Evolutionary conservation across 345 rosid genomes (phyloP).

Genomic region (Gossypium herbaceum): DNA sequence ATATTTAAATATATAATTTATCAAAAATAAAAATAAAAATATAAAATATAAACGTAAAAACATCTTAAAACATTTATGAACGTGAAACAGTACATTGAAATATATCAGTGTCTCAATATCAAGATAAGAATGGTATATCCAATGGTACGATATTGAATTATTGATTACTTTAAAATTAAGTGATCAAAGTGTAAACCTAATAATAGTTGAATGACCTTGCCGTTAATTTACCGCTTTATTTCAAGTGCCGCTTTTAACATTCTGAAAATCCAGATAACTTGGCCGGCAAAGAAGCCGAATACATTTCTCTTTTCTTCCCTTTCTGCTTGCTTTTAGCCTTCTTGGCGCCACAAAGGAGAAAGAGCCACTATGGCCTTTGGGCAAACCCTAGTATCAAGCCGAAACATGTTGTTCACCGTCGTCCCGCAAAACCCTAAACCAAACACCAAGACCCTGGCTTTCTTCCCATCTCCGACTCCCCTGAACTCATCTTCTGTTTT

Average conservation of each 20-base stretch:
- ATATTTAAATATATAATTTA: too few species aligned
- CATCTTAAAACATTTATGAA: too few species aligned
- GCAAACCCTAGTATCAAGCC: slow-evolving; percentile 18
- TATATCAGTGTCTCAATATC: too few species aligned
- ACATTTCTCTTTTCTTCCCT: background rate
- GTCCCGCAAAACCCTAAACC: slow-evolving; percentile 12
- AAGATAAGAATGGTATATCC: too few species aligned
- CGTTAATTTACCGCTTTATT: too few species aligned
- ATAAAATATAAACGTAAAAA: too few species aligned
- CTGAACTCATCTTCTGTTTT: background rate
- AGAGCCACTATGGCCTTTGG: slow-evolving; percentile 30
- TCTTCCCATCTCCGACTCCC: background rate
- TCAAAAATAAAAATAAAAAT: too few species aligned
- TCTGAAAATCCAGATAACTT: background rate
- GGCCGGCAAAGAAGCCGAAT: background rate
- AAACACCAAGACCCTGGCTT: slow-evolving; percentile 5
- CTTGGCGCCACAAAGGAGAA: background rate
- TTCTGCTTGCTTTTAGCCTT: background rate
- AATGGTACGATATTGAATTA: too few species aligned
- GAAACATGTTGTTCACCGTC: slow-evolving; percentile 7
- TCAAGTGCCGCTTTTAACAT: background rate
- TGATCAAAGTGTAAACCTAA: too few species aligned
- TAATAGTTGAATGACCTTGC: too few species aligned
- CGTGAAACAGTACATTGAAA: too few species aligned
- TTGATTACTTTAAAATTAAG: too few species aligned